Percentiles rank a stretch among this genome's conserved stretches.
Conservation (phyloP, 1,139 yeast species). For the Scheffersomyces cryptocercus region DNA sequence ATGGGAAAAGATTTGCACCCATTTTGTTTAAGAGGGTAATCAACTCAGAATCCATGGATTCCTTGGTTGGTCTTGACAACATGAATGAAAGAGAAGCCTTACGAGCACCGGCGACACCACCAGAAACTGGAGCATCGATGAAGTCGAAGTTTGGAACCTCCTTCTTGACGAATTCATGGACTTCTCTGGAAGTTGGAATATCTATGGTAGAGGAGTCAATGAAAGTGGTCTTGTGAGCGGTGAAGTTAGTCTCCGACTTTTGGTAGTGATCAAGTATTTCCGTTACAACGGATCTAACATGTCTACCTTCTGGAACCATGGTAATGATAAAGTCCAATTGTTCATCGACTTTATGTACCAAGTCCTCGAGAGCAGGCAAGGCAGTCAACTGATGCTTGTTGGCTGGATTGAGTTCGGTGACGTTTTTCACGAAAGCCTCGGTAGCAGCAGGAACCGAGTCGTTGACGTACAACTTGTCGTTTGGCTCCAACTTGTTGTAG, state of each 20-base stretch:
- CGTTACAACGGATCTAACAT: conserved; percentile 46
- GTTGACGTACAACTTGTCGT: conserved; percentile 45
- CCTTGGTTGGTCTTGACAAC: conserved; percentile 45
- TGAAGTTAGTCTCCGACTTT: conserved; percentile 9
- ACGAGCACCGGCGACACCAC: conserved; percentile 62
- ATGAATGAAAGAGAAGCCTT: conserved; percentile 59
- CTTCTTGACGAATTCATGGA: conserved; percentile 37
- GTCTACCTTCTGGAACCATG: conserved; percentile 63
- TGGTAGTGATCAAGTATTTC: conserved; percentile 38
- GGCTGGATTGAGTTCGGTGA: conserved; percentile 24
- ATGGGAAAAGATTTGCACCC: conserved; percentile 57
- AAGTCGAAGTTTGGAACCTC: conserved; percentile 40
- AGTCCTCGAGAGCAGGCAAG: conserved; percentile 25
- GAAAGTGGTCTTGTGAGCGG: conserved; percentile 21
- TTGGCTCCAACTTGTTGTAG: conserved; percentile 38
- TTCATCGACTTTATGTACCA: conserved; percentile 39
- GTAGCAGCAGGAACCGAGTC: conserved; percentile 41
- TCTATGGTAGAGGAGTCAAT: conserved; percentile 61
- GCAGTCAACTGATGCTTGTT: conserved; percentile 21
- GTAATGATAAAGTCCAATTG: conserved; percentile 48
- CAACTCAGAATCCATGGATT: conserved; percentile 28
- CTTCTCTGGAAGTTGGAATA: conserved; percentile 47
- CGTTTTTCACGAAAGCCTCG: conserved; percentile 25
- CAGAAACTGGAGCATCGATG: conserved; percentile 63
- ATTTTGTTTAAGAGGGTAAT: conserved; percentile 38